These are phyloP conservation scores for Populus hybrid DNA, from an alignment of 441 rosid species.

Conservation along the genomic window DNA sequence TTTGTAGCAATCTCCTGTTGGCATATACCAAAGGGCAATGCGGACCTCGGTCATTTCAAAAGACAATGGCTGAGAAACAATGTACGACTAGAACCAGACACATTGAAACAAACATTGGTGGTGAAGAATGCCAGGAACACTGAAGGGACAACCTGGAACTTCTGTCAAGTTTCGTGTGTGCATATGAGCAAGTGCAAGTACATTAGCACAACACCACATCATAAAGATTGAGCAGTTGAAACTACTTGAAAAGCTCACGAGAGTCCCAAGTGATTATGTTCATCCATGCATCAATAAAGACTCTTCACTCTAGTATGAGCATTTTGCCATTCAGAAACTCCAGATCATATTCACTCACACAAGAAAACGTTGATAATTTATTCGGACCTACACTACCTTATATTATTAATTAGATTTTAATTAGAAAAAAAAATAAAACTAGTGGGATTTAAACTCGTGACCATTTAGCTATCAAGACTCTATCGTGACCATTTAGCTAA, in stretches of 20 bases:
- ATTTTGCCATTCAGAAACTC: background rate
- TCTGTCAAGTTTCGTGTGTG: background rate
- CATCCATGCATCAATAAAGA: background rate
- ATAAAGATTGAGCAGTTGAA: background rate
- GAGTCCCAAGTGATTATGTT: background rate
- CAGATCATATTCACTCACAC: background rate
- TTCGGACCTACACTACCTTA: no score
- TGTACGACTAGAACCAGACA: background rate
- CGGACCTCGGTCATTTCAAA: no score
- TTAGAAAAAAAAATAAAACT: no score
- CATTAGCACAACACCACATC: background rate
- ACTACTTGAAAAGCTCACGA: background rate
- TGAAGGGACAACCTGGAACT: background rate
- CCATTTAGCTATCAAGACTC: no score
- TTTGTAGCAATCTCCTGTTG: background rate
- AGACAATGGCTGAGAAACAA: no score
- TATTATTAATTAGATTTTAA: no score
- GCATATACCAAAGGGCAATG: background rate
- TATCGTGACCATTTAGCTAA: no score
- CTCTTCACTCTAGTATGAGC: background rate
- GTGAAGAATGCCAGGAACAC: background rate
- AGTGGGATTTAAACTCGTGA: no score
- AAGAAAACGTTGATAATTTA: no score
- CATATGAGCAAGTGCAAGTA: background rate
- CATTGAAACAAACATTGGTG: background rate